A percentile compares a stretch with the other conserved stretches of the same genome.
Conservation (phyloP, 1,284 basidiomycete species). For the Apiotrichum mycotoxinovorans region DNA sequence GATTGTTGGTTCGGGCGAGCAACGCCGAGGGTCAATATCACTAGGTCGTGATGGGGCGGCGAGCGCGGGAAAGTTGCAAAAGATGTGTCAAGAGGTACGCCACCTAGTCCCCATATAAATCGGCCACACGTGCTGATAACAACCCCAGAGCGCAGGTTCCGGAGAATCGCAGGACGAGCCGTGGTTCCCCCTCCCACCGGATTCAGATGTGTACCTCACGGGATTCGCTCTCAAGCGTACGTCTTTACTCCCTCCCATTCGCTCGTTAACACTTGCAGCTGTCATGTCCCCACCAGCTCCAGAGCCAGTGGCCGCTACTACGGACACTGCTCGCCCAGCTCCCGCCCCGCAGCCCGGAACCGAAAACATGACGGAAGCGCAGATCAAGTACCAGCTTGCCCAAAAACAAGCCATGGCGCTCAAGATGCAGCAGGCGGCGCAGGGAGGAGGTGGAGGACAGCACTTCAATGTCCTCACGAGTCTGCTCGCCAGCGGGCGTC, state of each 20-base stretch:
- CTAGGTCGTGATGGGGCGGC: conserved; percentile 14
- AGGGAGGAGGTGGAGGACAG: conserved; percentile 6
- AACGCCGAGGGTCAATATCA: not conserved
- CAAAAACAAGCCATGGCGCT: conserved; percentile 22
- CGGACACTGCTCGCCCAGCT: not conserved
- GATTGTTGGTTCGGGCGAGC: conserved; percentile 11
- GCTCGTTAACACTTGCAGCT: not conserved
- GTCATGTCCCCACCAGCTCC: not conserved
- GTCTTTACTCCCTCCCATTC: not conserved
- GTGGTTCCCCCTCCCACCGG: conserved; percentile 13
- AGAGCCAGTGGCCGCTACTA: not conserved
- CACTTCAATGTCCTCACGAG: conserved; percentile 9
- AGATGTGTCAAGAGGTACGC: conserved; percentile 22
- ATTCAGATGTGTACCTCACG: conserved; percentile 15
- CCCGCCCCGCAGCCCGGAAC: not conserved
- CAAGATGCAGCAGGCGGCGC: conserved; percentile 20
- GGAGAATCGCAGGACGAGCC: conserved; percentile 12
- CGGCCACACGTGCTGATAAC: not conserved
- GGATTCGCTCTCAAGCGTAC: conserved; percentile 15
- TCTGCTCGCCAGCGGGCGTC: conserved; percentile 13
- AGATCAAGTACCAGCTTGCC: conserved; percentile 22
- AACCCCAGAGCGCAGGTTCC: not conserved
- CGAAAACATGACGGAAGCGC: conserved; percentile 13
- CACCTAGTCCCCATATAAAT: no score
- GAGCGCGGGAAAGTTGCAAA: conserved; percentile 18